Conservation (phyloP, 2,329 filamentous ascomycete species). For the Hymenoscyphus fructigenus region DNA sequence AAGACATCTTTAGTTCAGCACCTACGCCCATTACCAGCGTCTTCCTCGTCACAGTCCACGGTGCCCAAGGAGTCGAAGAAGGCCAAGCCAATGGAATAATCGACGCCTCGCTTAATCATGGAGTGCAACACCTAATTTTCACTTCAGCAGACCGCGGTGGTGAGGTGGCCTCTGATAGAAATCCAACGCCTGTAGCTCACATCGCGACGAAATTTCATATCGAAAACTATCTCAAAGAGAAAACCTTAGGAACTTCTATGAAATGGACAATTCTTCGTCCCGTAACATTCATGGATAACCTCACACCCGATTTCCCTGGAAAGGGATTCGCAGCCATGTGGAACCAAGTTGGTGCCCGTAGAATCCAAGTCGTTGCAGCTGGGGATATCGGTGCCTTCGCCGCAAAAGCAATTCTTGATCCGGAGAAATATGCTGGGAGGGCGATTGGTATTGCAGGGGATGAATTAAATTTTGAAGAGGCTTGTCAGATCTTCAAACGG, state of each 20-base stretch:
- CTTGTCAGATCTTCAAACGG: constrained; percentile 35
- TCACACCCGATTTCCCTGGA: constrained; percentile 29
- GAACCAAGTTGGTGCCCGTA: constrained; percentile 31
- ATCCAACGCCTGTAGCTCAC: constrained; percentile 57
- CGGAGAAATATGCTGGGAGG: constrained; percentile 40
- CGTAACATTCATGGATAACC: constrained; percentile 55
- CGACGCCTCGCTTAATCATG: constrained; percentile 54
- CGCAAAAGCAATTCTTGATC: constrained; percentile 43
- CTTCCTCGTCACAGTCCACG: constrained; percentile 11
- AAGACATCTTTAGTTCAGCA: background rate
- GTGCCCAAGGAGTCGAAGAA: constrained; percentile 42
- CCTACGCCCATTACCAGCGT: background rate
- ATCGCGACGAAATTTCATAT: constrained; percentile 62
- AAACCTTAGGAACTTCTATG: constrained; percentile 41
- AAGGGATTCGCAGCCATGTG: constrained; percentile 31
- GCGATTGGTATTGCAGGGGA: constrained; percentile 47
- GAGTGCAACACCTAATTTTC: constrained; percentile 63
- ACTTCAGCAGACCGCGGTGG: constrained; percentile 64
- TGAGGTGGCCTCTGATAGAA: constrained; percentile 47
- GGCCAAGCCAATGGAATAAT: constrained; percentile 51
- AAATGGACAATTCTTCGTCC: constrained; percentile 57
- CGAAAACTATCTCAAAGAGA: constrained; percentile 56
- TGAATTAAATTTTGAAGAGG: constrained; percentile 42
- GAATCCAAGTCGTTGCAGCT: constrained; percentile 44
- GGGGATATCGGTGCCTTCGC: constrained; percentile 48